Conservation (phyloP, 2,329 filamentous ascomycete genomes). For the Pseudogymnoascus sp. region DNA sequence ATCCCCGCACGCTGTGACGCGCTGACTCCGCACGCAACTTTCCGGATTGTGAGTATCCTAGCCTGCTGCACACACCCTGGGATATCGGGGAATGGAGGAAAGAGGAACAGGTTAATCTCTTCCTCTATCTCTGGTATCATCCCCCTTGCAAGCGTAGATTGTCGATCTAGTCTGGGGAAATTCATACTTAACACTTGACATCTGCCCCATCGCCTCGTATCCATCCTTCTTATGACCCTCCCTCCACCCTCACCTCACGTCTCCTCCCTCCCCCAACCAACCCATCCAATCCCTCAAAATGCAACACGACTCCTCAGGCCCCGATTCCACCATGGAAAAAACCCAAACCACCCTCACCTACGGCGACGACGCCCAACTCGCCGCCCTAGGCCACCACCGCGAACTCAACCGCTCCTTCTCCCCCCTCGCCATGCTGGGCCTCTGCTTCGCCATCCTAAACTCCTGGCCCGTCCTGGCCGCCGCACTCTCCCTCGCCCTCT, state of each 20-base stretch:
- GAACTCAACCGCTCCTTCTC: constrained; percentile 52
- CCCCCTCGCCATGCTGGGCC: constrained; percentile 51
- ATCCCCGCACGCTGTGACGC: neutral
- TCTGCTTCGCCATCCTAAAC: constrained; percentile 39
- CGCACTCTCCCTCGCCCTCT: constrained; percentile 33
- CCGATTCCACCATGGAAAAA: neutral
- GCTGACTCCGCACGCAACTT: neutral
- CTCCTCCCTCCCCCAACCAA: neutral
- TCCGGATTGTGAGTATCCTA: neutral
- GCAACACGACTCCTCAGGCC: neutral
- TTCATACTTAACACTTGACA: neutral
- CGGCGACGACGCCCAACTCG: constrained; percentile 44
- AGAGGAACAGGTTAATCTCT: neutral
- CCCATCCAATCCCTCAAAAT: neutral
- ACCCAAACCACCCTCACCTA: neutral
- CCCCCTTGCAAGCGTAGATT: neutral
- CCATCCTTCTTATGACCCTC: neutral
- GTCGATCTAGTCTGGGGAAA: neutral
- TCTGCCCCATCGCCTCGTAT: neutral
- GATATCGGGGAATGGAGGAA: neutral
- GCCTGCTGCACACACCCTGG: neutral
- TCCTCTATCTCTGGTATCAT: neutral
- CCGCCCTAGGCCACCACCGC: constrained; percentile 40
- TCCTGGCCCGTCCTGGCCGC: constrained; percentile 35
- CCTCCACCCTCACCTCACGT: neutral